Evolutionary conservation across 2,329 filamentous ascomycete species (phyloP).

Genomic region (Penicillium fuscoglaucum): DNA sequence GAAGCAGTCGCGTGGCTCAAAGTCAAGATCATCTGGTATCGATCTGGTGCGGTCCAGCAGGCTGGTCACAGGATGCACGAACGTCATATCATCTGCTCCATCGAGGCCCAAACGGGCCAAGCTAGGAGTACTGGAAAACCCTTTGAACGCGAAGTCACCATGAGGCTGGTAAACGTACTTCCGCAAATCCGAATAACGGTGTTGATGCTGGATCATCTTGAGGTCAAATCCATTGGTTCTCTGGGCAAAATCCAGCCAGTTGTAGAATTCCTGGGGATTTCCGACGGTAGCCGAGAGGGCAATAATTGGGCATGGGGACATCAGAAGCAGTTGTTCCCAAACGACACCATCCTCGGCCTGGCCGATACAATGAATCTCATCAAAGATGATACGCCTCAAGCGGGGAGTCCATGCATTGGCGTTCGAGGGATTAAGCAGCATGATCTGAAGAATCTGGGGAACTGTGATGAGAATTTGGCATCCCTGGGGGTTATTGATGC

Average conservation of each 20-base stretch:
- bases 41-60: slow-evolving; percentile 62
- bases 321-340: slow-evolving; percentile 75
- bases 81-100: slow-evolving; percentile 52
- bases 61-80: slow-evolving; percentile 66
- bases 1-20: slow-evolving; percentile 72
- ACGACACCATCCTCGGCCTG: slow-evolving; percentile 73
- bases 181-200: slow-evolving; percentile 74
- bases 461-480: slow-evolving; percentile 78
- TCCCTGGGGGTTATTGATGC: slow-evolving; percentile 69
- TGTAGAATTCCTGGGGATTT: slow-evolving; percentile 68
- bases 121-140: slow-evolving; percentile 41
- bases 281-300: slow-evolving; percentile 78
- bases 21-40: slow-evolving; percentile 64
- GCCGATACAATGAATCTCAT: slow-evolving; percentile 79
- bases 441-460: slow-evolving; percentile 75
- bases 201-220: slow-evolving; percentile 66
- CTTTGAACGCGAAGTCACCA: slow-evolving; percentile 52
- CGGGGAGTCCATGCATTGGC: slow-evolving; percentile 66
- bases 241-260: slow-evolving; percentile 68
- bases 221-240: slow-evolving; percentile 62
- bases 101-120: slow-evolving; percentile 48
- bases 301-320: slow-evolving; percentile 75
- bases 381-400: slow-evolving; percentile 75
- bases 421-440: slow-evolving; percentile 67
- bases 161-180: slow-evolving; percentile 67